A percentile compares a stretch with the other conserved stretches of the same genome.
Conservation (phyloP, 1,139 yeast species). For the Blastobotrys buckinghamii region DNA sequence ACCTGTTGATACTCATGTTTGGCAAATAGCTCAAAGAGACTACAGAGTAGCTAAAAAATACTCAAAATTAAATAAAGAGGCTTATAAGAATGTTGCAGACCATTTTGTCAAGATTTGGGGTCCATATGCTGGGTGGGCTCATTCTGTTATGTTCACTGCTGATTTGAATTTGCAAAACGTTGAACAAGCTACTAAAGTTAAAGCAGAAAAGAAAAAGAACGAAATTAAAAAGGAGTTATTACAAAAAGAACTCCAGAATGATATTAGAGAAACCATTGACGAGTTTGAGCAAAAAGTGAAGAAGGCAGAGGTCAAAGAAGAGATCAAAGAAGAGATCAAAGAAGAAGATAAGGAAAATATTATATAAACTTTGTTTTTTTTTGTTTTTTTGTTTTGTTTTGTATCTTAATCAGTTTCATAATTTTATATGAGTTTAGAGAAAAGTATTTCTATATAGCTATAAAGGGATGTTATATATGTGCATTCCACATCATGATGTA, state of each 20-base stretch:
- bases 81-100: conserved; percentile 54
- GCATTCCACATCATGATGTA: too few relatives aligned
- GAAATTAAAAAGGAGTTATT: too few relatives aligned
- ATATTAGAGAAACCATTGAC: too few relatives aligned
- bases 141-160: conserved; percentile 81
- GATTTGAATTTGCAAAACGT: conserved; percentile 41
- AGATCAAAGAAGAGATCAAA: neutral
- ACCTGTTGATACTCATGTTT: conserved; percentile 97
- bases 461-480: too few relatives aligned
- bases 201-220: too few relatives aligned
- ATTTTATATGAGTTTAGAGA: too few relatives aligned
- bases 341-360: neutral
- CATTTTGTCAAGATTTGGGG: conserved; percentile 76
- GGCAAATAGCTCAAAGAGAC: conserved; percentile 81
- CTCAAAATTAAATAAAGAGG: conserved; percentile 48
- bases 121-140: conserved; percentile 96
- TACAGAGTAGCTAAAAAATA: conserved; percentile 49
- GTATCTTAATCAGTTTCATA: too few relatives aligned
- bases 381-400: neutral
- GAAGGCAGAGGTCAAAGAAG: neutral
- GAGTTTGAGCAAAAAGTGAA: too few relatives aligned
- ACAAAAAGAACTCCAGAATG: too few relatives aligned
- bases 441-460: too few relatives aligned
- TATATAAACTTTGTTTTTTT: neutral
- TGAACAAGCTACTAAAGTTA: too few relatives aligned